Percentiles rank a stretch among this genome's conserved stretches.
These are phyloP conservation scores for Monilinia fructigena DNA, from an alignment of 2,329 filamentous ascomycete species.

Conservation along the genomic window DNA sequence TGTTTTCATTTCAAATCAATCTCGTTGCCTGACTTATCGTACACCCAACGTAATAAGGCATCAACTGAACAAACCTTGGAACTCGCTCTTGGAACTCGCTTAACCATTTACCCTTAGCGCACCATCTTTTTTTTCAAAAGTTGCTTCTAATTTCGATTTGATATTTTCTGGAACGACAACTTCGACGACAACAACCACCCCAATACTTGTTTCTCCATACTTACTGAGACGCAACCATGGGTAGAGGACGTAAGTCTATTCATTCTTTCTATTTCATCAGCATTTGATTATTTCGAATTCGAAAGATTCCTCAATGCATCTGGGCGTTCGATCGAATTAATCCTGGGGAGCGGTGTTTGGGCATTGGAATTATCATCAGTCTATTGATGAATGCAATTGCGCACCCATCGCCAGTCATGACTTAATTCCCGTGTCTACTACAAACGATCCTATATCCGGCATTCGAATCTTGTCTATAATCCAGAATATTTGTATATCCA, in stretches of 20 bases:
- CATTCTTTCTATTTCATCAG: background rate
- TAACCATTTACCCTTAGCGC: constrained; percentile 18
- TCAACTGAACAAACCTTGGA: background rate
- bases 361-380: background rate
- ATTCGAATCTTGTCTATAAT: background rate
- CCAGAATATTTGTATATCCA: background rate
- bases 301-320: background rate
- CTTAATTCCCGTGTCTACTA: background rate
- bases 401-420: background rate
- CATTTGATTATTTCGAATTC: background rate
- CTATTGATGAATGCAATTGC: background rate
- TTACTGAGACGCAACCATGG: constrained; percentile 44
- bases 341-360: background rate
- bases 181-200: constrained; percentile 23
- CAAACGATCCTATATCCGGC: background rate
- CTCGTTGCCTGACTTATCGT: background rate
- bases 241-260: constrained; percentile 46
- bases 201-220: constrained; percentile 23
- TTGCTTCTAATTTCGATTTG: constrained; percentile 1
- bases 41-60: background rate
- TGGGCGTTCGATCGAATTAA: background rate
- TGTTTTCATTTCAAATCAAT: too few relatives aligned
- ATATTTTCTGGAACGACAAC: constrained; percentile 17
- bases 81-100: constrained; percentile 14
- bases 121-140: constrained; percentile 10